Evolutionary conservation across 805 yeast genomes (phyloP), one percentile per base, ranked within the genome.

Genomic region (Lipomyces starkeyi): DNA sequence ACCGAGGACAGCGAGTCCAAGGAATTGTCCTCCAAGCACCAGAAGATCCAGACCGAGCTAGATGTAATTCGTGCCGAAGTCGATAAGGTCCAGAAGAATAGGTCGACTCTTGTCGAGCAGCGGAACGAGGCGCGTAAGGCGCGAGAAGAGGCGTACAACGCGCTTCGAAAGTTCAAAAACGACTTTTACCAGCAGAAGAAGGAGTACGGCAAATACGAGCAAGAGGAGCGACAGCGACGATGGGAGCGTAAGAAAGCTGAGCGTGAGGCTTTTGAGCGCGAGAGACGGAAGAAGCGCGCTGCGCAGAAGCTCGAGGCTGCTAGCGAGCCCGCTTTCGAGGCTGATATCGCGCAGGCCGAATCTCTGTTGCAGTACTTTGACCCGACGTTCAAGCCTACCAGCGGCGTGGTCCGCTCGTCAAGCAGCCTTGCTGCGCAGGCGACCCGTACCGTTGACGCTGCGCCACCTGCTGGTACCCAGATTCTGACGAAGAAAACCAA

Each of bases 321-420:
- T 34, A 79, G 80, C 57, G 80, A 81, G 74, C 97, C 98, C 35
- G 98, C 98, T 34, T 93, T 90, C 81, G 86, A 89, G 67, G 81
- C 81, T 58, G 97, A 95, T 81, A 89, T 94, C 75, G 84, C 84
- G 73, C 83, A 89, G 71, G 90, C 95, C 75, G 91, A 93, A 79
- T 82, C 85, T 64, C 83, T 93, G 77, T 83, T 93, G 77, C 76
- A 81, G 49, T 86, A 86, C 80, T 91, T 95, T 74, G 97, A 93
- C 77, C 95, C 96, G 73, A 77, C 88, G 59, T 88, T 86, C 80
- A 91, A 87, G 76, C 87, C 85, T 56, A 58, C 79, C 37, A 63
- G 76, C 40, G 78, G 43, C 5, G n/a, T 47, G 9, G 6, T 61
- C 22, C 58, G 27, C 8, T 43, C 58, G 7, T 20, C 66, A 6